Conservation (phyloP, 73 alveolate species). For the Blepharisma stoltei region DNA sequence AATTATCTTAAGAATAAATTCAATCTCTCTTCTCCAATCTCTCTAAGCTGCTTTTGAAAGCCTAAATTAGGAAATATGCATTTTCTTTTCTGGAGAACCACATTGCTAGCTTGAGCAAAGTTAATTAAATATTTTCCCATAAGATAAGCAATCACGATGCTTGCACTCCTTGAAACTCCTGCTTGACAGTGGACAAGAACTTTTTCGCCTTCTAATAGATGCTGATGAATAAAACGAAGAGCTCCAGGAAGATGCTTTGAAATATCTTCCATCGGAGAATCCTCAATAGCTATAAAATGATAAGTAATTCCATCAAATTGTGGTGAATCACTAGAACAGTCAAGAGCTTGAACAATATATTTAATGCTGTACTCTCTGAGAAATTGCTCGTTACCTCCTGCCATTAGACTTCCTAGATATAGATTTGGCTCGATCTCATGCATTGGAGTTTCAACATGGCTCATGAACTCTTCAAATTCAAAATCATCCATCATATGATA, state of each 20-base stretch:
- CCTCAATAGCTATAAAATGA: slow-evolving; percentile 49
- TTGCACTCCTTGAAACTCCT: slow-evolving; percentile 82
- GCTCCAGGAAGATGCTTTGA: slow-evolving; percentile 66
- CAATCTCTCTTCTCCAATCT: slow-evolving; percentile 44
- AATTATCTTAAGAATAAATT: not conserved
- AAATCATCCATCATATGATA: not conserved
- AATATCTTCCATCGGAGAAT: slow-evolving; percentile 58
- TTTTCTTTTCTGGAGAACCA: slow-evolving; percentile 60
- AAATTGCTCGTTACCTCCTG: not conserved
- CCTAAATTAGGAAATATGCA: slow-evolving; percentile 81
- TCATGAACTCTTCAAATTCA: not conserved
- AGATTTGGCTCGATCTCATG: not conserved
- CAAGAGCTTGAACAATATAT: not conserved
- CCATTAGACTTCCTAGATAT: not conserved
- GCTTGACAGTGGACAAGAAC: slow-evolving; percentile 80
- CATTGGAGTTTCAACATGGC: not conserved
- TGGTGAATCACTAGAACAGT: not conserved
- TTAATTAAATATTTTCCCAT: slow-evolving; percentile 66
- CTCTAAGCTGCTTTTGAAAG: slow-evolving; percentile 62
- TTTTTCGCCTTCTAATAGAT: slow-evolving; percentile 53
- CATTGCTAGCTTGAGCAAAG: slow-evolving; percentile 60
- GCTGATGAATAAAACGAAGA: slow-evolving; percentile 61
- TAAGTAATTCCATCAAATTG: slow-evolving; percentile 55
- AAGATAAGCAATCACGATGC: slow-evolving; percentile 78
- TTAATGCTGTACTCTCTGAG: not conserved